A percentile compares a stretch with the other conserved stretches of the same genome.
Conservation (phyloP, 129 eudicot species). For the Centrapalus pauciflorus region DNA sequence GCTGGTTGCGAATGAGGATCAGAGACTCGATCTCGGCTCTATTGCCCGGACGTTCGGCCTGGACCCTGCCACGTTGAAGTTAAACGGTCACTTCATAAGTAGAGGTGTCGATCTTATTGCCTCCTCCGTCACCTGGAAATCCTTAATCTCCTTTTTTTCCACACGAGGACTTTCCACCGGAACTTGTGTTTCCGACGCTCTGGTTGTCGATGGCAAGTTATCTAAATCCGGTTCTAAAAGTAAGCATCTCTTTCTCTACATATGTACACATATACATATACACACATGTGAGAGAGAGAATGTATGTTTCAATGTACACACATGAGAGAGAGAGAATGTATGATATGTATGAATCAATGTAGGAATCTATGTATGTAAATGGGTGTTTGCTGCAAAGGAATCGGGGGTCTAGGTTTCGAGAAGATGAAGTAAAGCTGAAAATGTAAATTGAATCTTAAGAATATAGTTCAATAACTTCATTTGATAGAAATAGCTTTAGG, state of each 20-base stretch:
- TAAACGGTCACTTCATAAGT: constrained; percentile 79
- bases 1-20: constrained; percentile 49
- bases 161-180: constrained; percentile 72
- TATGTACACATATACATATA: background rate
- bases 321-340: too few species aligned
- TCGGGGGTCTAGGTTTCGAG: background rate
- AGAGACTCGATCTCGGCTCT: constrained; percentile 59
- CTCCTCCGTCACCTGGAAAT: constrained; percentile 84
- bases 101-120: constrained; percentile 77
- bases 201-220: constrained; percentile 61
- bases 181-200: constrained; percentile 35
- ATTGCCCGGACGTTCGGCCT: constrained; percentile 71
- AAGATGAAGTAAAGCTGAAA: too few species aligned
- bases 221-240: constrained; percentile 58
- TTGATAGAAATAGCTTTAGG: background rate
- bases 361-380: too few species aligned
- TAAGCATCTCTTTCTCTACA: constrained; percentile 19
- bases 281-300: too few species aligned
- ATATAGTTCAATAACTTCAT: background rate
- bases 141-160: constrained; percentile 61
- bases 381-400: too few species aligned
- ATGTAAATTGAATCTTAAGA: too few species aligned
- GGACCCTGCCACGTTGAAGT: constrained; percentile 64
- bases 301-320: too few species aligned
- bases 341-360: too few species aligned